These are phyloP conservation scores for Medicago lupulina DNA, from an alignment of 306 rosid genomes.

Conservation along the genomic window DNA sequence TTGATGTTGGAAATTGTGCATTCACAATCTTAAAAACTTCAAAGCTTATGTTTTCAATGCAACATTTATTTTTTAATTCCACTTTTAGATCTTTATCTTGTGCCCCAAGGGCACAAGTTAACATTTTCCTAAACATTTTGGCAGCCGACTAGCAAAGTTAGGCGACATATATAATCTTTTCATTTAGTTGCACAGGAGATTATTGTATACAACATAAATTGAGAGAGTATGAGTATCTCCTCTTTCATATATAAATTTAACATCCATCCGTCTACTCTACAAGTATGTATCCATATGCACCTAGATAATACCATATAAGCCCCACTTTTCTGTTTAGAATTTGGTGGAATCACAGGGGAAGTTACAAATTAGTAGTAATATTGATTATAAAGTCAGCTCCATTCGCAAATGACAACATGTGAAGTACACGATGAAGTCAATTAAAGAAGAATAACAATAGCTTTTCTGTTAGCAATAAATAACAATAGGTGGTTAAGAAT, in stretches of 20 bases:
- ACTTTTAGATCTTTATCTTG: too few species aligned
- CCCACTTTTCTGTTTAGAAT: slow-evolving; percentile 15
- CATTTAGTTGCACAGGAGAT: slow-evolving; percentile 1
- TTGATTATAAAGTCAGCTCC: not conserved
- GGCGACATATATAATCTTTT: slow-evolving; percentile 8
- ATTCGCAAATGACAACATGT: slow-evolving; percentile 12
- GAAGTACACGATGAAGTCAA: slow-evolving; percentile 10
- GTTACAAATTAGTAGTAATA: slow-evolving; percentile 5
- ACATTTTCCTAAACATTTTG: too few species aligned
- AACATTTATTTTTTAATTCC: too few species aligned
- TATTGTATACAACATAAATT: not conserved
- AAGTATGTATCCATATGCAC: not conserved
- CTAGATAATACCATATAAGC: slow-evolving; percentile 1
- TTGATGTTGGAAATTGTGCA: too few species aligned
- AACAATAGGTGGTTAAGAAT: too few species aligned
- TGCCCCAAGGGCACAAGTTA: too few species aligned
- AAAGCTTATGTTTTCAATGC: too few species aligned
- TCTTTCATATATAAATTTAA: not conserved
- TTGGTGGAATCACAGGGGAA: slow-evolving; percentile 11
- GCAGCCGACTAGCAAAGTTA: slow-evolving; percentile 2
- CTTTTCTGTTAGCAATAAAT: too few species aligned
- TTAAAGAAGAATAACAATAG: slow-evolving; percentile 6
- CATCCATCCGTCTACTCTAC: not conserved
- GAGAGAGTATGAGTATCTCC: not conserved
- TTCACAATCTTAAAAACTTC: too few species aligned